Evolutionary conservation across 2,329 filamentous ascomycete genomes (phyloP), one percentile per base, ranked within the genome.

Genomic region (Diaporthe nobilis): DNA sequence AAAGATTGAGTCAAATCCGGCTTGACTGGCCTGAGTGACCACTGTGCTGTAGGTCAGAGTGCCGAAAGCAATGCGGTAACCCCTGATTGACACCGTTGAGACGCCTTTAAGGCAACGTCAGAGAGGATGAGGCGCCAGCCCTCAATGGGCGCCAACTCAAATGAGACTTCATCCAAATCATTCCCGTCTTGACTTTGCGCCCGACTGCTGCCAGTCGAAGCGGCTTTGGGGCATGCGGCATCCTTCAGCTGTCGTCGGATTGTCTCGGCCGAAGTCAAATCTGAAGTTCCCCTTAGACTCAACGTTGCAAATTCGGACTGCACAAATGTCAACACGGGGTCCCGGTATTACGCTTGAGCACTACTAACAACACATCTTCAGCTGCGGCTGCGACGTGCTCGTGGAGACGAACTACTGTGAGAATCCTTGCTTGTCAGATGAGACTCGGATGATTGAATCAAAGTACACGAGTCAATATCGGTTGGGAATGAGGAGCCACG

Each of bases 11-110:
- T 67, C 63, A 68, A 70, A 70, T 70, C n/a, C 15, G 17, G 6
- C 7, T 13, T 2, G n/a, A 37, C 8, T 42, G 49, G 6, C 7
- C 22, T 2, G n/a, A 37, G 15, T 42, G 49, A 55, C 34, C 31
- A 53, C 15, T 31, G 25, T n/a, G 44, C 37, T 37, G 44, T 20
- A 39, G 31, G 28, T 4, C 7, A 47, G 28, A 17, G 15, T 34
- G 68, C 65, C 65, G 34, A 55, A 28, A 55, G 34, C 31, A 55
- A 55, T 55, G 65, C 44, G 13, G 2, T 20, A 57, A 31, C 47
- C 44, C 60, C 49, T 60, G 61, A 60, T 58, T 57, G 31, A 53
- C 51, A 47, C 3, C 63, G 13, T n/a, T 72, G 71, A 72, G 71
- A 72, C 71, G 44, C 34, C 5, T 51, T 8, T 31, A 63, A 42